Percentiles rank a stretch among this genome's conserved stretches.
Evolutionary conservation across 1,139 yeast species (phyloP).

Genomic region (Yamadazyma blattariae): DNA sequence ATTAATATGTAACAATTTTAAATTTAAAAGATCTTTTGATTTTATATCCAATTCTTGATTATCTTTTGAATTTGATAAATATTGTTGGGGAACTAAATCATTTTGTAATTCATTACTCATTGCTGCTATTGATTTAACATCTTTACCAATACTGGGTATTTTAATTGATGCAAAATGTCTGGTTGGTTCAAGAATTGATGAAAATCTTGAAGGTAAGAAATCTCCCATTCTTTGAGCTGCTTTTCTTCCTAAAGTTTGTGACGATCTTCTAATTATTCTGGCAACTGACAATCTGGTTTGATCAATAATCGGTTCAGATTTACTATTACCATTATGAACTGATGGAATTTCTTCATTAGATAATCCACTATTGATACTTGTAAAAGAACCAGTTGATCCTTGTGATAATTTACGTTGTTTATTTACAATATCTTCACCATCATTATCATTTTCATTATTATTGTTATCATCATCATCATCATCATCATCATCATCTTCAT

Average conservation of each 20-base stretch:
- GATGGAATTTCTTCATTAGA: slow-evolving; percentile 26
- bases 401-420: slow-evolving; percentile 41
- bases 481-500: slow-evolving; percentile 20
- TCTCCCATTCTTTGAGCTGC: slow-evolving; percentile 92
- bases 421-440: slow-evolving; percentile 15
- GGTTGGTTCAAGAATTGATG: slow-evolving; percentile 86
- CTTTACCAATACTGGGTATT: slow-evolving; percentile 63
- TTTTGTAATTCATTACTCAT: slow-evolving; percentile 45
- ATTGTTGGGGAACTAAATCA: slow-evolving; percentile 36
- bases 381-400: slow-evolving; percentile 37
- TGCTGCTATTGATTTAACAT: slow-evolving; percentile 62
- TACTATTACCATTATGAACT: slow-evolving; percentile 16
- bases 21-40: slow-evolving; percentile 35
- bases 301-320: slow-evolving; percentile 65
- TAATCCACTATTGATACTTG: slow-evolving; percentile 34
- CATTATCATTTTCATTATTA: slow-evolving; percentile 6
- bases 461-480: slow-evolving; percentile 22
- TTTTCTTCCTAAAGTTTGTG: slow-evolving; percentile 60
- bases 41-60: slow-evolving; percentile 12
- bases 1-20: slow-evolving; percentile 59
- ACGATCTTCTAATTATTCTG: slow-evolving; percentile 57
- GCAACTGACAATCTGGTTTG: slow-evolving; percentile 70
- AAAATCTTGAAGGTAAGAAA: slow-evolving; percentile 76
- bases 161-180: slow-evolving; percentile 93
- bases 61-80: slow-evolving; percentile 20